phyloP scores from a whole-genome alignment of 1,284 basidiomycete genomes.

The Ganoderma sinense region DNA sequence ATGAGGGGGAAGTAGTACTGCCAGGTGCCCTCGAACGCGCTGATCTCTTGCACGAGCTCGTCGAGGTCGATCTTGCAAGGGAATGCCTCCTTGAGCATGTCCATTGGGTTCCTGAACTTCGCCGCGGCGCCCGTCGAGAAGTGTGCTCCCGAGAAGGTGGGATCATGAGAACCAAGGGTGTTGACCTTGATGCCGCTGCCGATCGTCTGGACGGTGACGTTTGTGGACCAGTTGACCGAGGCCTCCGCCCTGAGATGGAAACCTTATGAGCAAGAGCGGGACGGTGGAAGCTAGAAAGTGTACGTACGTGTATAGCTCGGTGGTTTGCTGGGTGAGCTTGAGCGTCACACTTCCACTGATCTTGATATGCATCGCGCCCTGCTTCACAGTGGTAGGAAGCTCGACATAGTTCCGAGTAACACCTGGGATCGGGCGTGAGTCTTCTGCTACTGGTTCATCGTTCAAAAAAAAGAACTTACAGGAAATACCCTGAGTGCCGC shows the following conservation, averaged over 20 bases:
- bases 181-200: conserved; percentile 30
- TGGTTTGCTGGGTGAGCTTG: conserved; percentile 32
- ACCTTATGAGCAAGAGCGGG: background rate
- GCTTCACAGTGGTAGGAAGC: conserved; percentile 37
- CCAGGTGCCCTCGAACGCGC: conserved; percentile 41
- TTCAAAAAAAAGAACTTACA: conserved; percentile 29
- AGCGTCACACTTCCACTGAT: conserved; percentile 39
- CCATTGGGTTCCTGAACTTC: conserved; percentile 22
- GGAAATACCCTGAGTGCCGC: conserved; percentile 35
- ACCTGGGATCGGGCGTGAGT: conserved; percentile 27
- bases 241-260: conserved; percentile 29
- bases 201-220: conserved; percentile 28
- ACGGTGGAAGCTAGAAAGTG: background rate
- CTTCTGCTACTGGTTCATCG: too few relatives aligned
- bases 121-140: conserved; percentile 17
- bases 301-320: conserved; percentile 33
- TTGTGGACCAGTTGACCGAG: conserved; percentile 33
- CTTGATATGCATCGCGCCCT: conserved; percentile 37
- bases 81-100: conserved; percentile 28
- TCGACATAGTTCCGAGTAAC: conserved; percentile 40
- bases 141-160: conserved; percentile 21
- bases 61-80: conserved; percentile 33
- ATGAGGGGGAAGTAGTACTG: conserved; percentile 37
- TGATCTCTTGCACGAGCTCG: conserved; percentile 36
- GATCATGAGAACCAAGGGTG: conserved; percentile 28